phyloP scores from a whole-genome alignment of 306 rosid genomes.

The Gleditsia sinensis region DNA sequence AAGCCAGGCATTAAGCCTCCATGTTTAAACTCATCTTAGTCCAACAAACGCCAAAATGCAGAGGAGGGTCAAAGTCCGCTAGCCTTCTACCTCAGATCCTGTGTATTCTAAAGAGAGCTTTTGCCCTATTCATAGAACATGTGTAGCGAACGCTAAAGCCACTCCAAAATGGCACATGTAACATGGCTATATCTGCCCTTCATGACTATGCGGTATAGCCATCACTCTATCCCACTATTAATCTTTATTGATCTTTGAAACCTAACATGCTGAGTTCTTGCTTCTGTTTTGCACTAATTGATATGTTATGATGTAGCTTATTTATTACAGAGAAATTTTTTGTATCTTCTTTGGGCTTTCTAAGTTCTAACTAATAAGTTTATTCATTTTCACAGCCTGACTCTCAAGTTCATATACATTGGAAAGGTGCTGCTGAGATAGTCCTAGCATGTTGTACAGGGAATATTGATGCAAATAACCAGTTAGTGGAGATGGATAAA shows the following conservation, averaged over 20 bases:
- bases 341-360: constrained; percentile 8
- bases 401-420: constrained; percentile 77
- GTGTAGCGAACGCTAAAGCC: not conserved
- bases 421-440: constrained; percentile 99
- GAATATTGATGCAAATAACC: constrained; percentile 56
- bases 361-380: constrained; percentile 22
- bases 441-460: constrained; percentile 73
- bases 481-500: constrained; percentile 56
- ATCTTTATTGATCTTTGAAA: constrained; percentile 3
- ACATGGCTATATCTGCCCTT: not conserved
- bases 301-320: not conserved
- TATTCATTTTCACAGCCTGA: constrained; percentile 48
- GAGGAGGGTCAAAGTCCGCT: not conserved
- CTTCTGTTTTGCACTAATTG: not conserved
- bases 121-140: not conserved
- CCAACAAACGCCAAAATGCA: too few species aligned
- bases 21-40: too few species aligned
- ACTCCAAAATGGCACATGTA: not conserved
- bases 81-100: not conserved
- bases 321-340: not conserved
- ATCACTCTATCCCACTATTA: not conserved
- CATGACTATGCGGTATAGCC: not conserved
- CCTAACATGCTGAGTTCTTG: constrained; percentile 5
- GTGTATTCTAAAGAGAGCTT: not conserved
- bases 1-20: too few species aligned